Base-by-base conservation (phyloP, 2,329 filamentous ascomycete genomes). In the Aspergillus flavus region DNA sequence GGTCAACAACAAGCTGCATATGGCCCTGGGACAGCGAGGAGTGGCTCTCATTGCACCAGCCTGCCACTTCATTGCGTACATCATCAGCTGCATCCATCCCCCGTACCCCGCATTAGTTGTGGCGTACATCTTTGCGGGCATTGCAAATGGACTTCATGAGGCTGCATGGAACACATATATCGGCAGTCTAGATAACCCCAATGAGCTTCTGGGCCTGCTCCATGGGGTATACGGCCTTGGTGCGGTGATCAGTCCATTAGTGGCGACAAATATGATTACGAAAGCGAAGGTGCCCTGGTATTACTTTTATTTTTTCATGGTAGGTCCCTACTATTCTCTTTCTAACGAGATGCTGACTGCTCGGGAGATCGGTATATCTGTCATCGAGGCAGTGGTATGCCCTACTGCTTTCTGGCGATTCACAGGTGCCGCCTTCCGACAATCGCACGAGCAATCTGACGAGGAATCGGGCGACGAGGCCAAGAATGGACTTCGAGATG, bases 251-350 rank as follows among this genome's bases (percentile, higher is more conserved):
- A 82, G 84, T 4, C 91, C 91, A 0, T 76, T 93, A 11, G 83
- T 93, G 63, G 90, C 90, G 1, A 93, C 91, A 0, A 84, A 85
- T 6, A 88, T 94, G 85, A 86, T 93, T 41, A 87, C 88, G 0
- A 87, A 87, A 66, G 86, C 79, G 0, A 68, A 79, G 7, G 72
- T 89, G 58, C 80, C 80, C 0, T 94, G 91, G 91, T 92, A 89
- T 69, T 81, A 81, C 9, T 94, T 90, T 76, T 94, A 91, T 76
- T 92, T 92, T 71, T 77, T 93, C 60, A 91, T 93, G 87, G 86
- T 89, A 70, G 10, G n/a, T 23, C 10, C 34, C 50, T 68, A 59
- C 56, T 7, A 2, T 28, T 32, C 9, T 9, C n/a, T n/a, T 10
- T 1, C 16, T 10, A n/a, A 1, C 16, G 16, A 9, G 19, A n/a